Percentiles rank a stretch among this genome's conserved stretches.
phyloP scores from a whole-genome alignment of 169 alveolate genomes.

The Plasmodium cynomolgi region DNA sequence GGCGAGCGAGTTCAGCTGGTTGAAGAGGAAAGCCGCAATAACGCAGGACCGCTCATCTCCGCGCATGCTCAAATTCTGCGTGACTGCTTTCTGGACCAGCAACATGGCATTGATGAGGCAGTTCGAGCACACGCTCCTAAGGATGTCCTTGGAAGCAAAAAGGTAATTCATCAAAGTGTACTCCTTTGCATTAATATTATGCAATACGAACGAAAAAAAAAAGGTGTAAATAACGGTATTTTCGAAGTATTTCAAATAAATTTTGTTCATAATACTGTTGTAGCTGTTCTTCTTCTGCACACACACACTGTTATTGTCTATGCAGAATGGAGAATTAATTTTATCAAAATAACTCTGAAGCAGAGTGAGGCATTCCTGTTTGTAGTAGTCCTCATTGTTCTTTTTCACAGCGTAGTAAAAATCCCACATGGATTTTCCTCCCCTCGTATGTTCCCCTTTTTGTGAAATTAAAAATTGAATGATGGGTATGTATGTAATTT shows the following conservation, averaged over 20 bases:
- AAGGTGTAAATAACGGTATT: constrained; percentile 57
- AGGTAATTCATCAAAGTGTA: constrained; percentile 31
- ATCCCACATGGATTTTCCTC: constrained; percentile 1
- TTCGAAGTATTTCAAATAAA: constrained; percentile 56
- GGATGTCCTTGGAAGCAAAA: constrained; percentile 29
- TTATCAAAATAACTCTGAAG: constrained; percentile 28
- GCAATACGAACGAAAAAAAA: constrained; percentile 46
- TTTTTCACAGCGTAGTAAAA: constrained; percentile 24
- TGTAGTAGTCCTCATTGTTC: constrained; percentile 37
- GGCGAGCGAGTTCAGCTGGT: constrained; percentile 18
- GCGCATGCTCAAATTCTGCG: not conserved
- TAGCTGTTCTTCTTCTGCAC: constrained; percentile 8
- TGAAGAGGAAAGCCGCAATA: constrained; percentile 8
- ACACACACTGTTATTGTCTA: not conserved
- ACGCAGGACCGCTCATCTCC: not conserved
- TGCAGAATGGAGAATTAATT: constrained; percentile 7
- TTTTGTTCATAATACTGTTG: constrained; percentile 56
- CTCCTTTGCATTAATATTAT: constrained; percentile 62
- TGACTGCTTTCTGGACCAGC: constrained; percentile 30
- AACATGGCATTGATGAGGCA: constrained; percentile 39
- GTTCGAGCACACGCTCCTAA: constrained; percentile 37
- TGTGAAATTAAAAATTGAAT: constrained; percentile 11
- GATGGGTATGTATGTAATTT: not conserved
- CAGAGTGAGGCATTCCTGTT: constrained; percentile 12
- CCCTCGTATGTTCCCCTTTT: not conserved